Conservation (phyloP, 495 filamentous ascomycete genomes). For the Articulospora tetracladia region DNA sequence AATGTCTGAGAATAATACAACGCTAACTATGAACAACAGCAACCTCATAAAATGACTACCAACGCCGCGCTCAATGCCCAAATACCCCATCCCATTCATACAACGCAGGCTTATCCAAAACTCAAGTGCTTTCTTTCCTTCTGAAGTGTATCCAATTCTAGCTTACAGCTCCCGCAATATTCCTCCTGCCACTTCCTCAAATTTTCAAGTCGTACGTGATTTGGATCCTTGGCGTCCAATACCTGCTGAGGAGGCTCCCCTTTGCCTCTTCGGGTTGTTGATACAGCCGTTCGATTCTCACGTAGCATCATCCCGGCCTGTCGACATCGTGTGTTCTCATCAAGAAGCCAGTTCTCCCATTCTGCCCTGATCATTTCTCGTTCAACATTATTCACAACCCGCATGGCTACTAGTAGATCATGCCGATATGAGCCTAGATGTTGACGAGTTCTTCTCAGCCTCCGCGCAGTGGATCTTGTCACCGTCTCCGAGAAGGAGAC, state of each 20-base stretch:
- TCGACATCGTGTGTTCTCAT: conserved; percentile 22
- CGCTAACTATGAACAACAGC: not conserved
- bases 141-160: conserved; percentile 39
- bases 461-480: conserved; percentile 56
- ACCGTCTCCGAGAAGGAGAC: conserved; percentile 39
- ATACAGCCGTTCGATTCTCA: conserved; percentile 25
- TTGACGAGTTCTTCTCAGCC: conserved; percentile 73
- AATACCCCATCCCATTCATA: not conserved
- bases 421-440: conserved; percentile 83
- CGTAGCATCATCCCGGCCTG: conserved; percentile 20
- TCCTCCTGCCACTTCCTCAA: conserved; percentile 58
- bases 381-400: conserved; percentile 86
- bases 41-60: not conserved
- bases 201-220: conserved; percentile 26
- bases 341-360: conserved; percentile 82
- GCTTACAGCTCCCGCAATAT: conserved; percentile 72
- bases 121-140: conserved; percentile 18
- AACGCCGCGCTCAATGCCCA: conserved; percentile 19
- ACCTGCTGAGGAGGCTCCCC: conserved; percentile 15
- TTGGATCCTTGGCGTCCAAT: conserved; percentile 12
- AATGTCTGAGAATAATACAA: not conserved
- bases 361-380: conserved; percentile 76
- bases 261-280: conserved; percentile 10
- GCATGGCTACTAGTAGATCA: conserved; percentile 85
- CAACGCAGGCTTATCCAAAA: conserved; percentile 12